Conservation (phyloP, 495 filamentous ascomycete genomes). For the Hypoxylon trugodes region DNA sequence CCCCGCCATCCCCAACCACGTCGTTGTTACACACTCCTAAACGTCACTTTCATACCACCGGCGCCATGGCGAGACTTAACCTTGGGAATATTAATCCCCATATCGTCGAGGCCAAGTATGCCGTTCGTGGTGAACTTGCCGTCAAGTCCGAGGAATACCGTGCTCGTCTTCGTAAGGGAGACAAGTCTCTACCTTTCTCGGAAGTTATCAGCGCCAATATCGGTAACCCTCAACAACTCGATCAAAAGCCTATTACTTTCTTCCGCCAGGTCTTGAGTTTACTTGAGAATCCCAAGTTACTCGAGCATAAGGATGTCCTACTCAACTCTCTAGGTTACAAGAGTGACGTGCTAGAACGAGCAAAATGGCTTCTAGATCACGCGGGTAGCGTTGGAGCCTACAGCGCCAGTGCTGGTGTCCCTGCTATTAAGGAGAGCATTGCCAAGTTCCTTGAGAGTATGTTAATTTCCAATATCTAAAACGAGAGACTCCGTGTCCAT, state of each 20-base stretch:
- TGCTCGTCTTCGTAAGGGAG: slow-evolving; percentile 63
- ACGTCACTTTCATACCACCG: slow-evolving; percentile 49
- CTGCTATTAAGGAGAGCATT: slow-evolving; percentile 84
- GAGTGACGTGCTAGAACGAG: slow-evolving; percentile 85
- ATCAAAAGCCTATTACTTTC: slow-evolving; percentile 98
- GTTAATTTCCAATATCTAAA: slow-evolving; percentile 30
- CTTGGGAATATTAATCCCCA: slow-evolving; percentile 91
- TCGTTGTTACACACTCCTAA: slow-evolving; percentile 19
- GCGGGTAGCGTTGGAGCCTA: slow-evolving; percentile 95
- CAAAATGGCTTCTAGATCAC: slow-evolving; percentile 76
- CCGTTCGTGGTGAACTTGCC: slow-evolving; percentile 94
- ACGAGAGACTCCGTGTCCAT: slow-evolving; percentile 17
- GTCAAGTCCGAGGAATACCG: slow-evolving; percentile 90
- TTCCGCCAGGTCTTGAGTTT: slow-evolving; percentile 97
- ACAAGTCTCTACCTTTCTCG: slow-evolving; percentile 80
- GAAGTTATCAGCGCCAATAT: slow-evolving; percentile 96
- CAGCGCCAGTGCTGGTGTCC: slow-evolving; percentile 89
- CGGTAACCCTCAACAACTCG: slow-evolving; percentile 97
- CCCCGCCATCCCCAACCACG: slow-evolving; percentile 33
- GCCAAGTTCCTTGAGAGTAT: slow-evolving; percentile 89
- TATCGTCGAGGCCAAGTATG: slow-evolving; percentile 87
- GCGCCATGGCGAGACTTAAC: slow-evolving; percentile 67
- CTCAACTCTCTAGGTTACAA: slow-evolving; percentile 80
- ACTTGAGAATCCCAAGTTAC: slow-evolving; percentile 84
- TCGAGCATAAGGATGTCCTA: slow-evolving; percentile 78